Base-by-base conservation (phyloP, 768 basidiomycete genomes). In the Mycena maculata region DNA sequence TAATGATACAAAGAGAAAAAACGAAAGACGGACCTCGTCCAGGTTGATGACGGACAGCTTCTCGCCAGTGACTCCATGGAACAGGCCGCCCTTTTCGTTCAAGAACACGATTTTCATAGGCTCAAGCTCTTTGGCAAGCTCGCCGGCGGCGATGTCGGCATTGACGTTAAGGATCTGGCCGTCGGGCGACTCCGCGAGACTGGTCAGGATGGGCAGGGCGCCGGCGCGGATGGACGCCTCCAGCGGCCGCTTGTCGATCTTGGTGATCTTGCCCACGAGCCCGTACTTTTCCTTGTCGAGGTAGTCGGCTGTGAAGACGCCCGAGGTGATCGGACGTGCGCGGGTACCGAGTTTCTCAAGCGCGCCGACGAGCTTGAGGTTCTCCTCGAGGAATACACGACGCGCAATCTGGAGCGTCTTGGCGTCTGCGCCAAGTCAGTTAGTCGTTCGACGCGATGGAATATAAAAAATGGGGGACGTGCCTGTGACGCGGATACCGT, bases 101-200 rank as follows among this genome's bases (percentile, higher is more conserved):
- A 99, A 78, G 81, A 96, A 99, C 33, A 99, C 97, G 54, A 99
- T 99, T 83, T 99, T 99, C 83, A 97, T 89, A 23, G 98, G 98
- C 80, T 99, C 97, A 27, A 99, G 85, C 77, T 99, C 97, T 82
- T 98, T 98, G 9, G 97, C 93, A 22, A 99, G 88, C 80, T 99
- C 98, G 42, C 97, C 98, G 1, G 98, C 97, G 2, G 98, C 98
- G 68, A 99, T 93, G 77, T 99, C 98, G 23, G 98, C 98, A 75
- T 99, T 99, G 77, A 99, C 98, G 74, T 99, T 99, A 69, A 99
- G 85, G 72, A 99, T 96, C 79, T 99, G 98, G n/a, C 98, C 98
- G 36, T 98, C 95, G 23, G 90, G 86, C 36, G 93, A 93, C 81
- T 99, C 98, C 8, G 98, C 97, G 55, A 99, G 84, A 77, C 91